Evolutionary conservation across 192 early-diverging fungal species (phyloP).

Genomic region (Gryganskiella cystojenkinii): DNA sequence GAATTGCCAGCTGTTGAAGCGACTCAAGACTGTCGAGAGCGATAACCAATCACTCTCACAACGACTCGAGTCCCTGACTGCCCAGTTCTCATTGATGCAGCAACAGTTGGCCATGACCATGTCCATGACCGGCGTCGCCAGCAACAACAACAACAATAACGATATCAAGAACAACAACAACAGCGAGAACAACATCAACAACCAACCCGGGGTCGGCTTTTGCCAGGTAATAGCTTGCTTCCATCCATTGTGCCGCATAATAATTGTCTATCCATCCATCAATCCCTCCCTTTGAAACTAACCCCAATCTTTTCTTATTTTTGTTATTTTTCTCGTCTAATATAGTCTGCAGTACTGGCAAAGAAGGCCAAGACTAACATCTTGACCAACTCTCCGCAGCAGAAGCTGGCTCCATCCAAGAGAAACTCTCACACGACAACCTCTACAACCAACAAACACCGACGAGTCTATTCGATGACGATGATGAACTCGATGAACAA

Average conservation of each 20-base stretch:
- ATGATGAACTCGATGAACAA: slow-evolving; percentile 52
- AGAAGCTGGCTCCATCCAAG: slow-evolving; percentile 53
- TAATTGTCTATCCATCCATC: slow-evolving; percentile 19
- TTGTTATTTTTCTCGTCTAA: background rate
- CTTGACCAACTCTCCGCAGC: slow-evolving; percentile 56
- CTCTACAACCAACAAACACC: slow-evolving; percentile 40
- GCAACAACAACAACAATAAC: too few relatives aligned
- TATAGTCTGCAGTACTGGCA: slow-evolving; percentile 57
- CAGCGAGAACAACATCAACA: slow-evolving; percentile 21
- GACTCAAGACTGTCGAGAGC: slow-evolving; percentile 60
- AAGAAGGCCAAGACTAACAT: slow-evolving; percentile 45
- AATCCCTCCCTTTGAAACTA: slow-evolving; percentile 11
- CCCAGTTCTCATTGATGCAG: slow-evolving; percentile 55
- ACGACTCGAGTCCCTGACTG: slow-evolving; percentile 40
- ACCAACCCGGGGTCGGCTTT: slow-evolving; percentile 52
- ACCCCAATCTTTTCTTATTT: background rate
- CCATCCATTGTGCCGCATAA: background rate
- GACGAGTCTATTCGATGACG: slow-evolving; percentile 51
- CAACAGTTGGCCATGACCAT: slow-evolving; percentile 43
- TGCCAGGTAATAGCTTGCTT: slow-evolving; percentile 35
- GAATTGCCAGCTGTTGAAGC: slow-evolving; percentile 59
- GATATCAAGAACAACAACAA: slow-evolving; percentile 1
- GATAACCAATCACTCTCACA: slow-evolving; percentile 55
- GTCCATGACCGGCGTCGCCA: background rate
- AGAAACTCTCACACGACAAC: slow-evolving; percentile 36